These are phyloP conservation scores for Penicillium sp. DNA, from an alignment of 2,329 filamentous ascomycete genomes.

Conservation along the genomic window DNA sequence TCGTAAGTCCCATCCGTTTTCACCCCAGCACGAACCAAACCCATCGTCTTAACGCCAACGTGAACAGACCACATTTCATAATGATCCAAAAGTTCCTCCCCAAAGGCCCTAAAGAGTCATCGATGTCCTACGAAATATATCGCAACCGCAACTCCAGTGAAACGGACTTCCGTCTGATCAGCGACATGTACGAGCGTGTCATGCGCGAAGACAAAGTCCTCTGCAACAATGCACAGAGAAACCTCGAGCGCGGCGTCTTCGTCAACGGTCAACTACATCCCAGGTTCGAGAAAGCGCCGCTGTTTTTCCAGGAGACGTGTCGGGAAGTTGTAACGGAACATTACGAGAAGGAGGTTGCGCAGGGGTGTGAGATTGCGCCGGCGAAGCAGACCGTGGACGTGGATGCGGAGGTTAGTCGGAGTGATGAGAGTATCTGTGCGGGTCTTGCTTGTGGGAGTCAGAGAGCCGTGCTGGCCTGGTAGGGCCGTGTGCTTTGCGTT, in stretches of 20 bases:
- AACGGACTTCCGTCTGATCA: conserved; percentile 57
- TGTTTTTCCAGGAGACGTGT: conserved; percentile 56
- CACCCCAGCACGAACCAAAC: not conserved
- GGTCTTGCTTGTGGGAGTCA: conserved; percentile 22
- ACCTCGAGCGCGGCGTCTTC: conserved; percentile 61
- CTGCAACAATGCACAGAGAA: conserved; percentile 59
- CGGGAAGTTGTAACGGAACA: conserved; percentile 52
- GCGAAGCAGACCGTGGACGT: conserved; percentile 34
- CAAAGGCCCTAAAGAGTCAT: conserved; percentile 48
- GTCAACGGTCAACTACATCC: conserved; percentile 64
- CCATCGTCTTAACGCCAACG: conserved; percentile 24
- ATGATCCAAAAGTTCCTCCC: conserved; percentile 64
- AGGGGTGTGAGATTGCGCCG: conserved; percentile 53
- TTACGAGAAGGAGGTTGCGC: conserved; percentile 46
- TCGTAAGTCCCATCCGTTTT: conserved; percentile 23
- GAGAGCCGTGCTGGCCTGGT: conserved; percentile 27
- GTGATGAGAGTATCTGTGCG: conserved; percentile 27
- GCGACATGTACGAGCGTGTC: conserved; percentile 61
- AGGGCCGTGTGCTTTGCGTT: not conserved
- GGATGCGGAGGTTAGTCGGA: conserved; percentile 19
- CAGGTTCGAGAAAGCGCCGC: conserved; percentile 57
- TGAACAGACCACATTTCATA: conserved; percentile 57
- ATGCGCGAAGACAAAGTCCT: conserved; percentile 65
- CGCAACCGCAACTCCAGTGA: conserved; percentile 60
- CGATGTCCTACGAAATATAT: conserved; percentile 64